Base-by-base conservation (phyloP, 441 rosid species). In the Corymbia citriodora region DNA sequence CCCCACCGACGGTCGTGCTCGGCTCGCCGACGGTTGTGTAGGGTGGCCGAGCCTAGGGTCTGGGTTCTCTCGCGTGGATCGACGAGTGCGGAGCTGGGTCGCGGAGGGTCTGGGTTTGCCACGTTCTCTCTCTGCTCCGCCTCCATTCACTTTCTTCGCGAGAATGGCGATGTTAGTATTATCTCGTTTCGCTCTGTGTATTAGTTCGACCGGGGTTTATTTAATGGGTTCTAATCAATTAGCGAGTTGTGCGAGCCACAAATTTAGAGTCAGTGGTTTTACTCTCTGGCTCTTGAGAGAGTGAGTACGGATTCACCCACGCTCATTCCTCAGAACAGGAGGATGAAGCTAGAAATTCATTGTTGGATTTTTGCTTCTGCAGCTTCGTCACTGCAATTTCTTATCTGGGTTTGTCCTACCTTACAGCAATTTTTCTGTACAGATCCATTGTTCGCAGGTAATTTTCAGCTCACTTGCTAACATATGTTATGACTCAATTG, bases 331-430 rank as follows among this genome's bases (percentile, higher is more conserved):
- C 54, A 33, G 25, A 53, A 23, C 52, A 74, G n/a, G 2, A 23
- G 85, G 2, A 7, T 40, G 6, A 74, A 40, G 29, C 52, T 40
- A 13, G 40, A 40, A 40, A 40, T 74, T 74, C 85, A 21, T 14
- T 74, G 17, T 45, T 40, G 49, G 23, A 25, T 70, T 61, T 68
- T 85, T 48, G 4, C 83, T 50, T 54, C 55, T 87, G 87, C 89
- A 90, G 89, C 74, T 87, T 87, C 91, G 36, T 90, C 89, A 95
- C 99, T 13, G 96, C 93, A 91, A 93, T 93, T 88, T 97, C 99
- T 27, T 96, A 97, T 90, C 68, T 96, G 95, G 97, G 98, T 88
- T 94, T 98, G 88, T 93, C 93, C 72, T 96, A 94, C 90, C 96
- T 96, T 14, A 97, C 96, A 50, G 91, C 95, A 90, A 93, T 93